A percentile compares a stretch with the other conserved stretches of the same genome.
Conservation (phyloP, 768 basidiomycete species). For the Amanita inopinata region DNA sequence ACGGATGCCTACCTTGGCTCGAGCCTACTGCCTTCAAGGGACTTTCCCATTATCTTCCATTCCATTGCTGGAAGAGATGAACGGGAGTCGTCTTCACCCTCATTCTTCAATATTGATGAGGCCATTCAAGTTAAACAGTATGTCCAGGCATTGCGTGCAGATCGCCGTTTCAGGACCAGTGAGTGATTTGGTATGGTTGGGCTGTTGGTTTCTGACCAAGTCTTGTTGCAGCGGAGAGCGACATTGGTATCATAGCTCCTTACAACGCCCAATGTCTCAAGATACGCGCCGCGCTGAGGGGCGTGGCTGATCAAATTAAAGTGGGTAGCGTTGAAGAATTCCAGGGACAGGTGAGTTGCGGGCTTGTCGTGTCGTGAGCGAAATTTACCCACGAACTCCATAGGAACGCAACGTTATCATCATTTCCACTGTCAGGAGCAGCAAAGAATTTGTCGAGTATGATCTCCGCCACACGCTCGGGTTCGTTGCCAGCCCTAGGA, state of each 20-base stretch:
- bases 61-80: slow-evolving; percentile 50
- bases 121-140: slow-evolving; percentile 44
- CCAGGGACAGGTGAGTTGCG: slow-evolving; percentile 45
- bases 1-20: slow-evolving; percentile 31
- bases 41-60: slow-evolving; percentile 58
- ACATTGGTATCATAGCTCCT: slow-evolving; percentile 55
- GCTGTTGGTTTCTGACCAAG: neutral
- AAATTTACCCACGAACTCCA: slow-evolving; percentile 15
- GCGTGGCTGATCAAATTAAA: slow-evolving; percentile 33
- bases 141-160: slow-evolving; percentile 25
- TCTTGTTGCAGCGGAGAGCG: slow-evolving; percentile 28
- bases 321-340: slow-evolving; percentile 61
- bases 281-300: slow-evolving; percentile 29
- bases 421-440: slow-evolving; percentile 51
- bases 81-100: slow-evolving; percentile 58
- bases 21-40: slow-evolving; percentile 28
- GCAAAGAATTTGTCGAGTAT: slow-evolving; percentile 40
- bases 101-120: slow-evolving; percentile 64
- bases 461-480: slow-evolving; percentile 48
- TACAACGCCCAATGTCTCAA: slow-evolving; percentile 52
- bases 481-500: slow-evolving; percentile 46
- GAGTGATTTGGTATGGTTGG: slow-evolving; percentile 11
- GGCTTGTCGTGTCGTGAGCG: slow-evolving; percentile 24
- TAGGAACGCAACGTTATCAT: slow-evolving; percentile 50
- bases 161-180: slow-evolving; percentile 33